Percentiles rank a stretch among this genome's conserved stretches.
phyloP scores from a whole-genome alignment of 768 basidiomycete species.

The Kwoniella bestiolae region DNA sequence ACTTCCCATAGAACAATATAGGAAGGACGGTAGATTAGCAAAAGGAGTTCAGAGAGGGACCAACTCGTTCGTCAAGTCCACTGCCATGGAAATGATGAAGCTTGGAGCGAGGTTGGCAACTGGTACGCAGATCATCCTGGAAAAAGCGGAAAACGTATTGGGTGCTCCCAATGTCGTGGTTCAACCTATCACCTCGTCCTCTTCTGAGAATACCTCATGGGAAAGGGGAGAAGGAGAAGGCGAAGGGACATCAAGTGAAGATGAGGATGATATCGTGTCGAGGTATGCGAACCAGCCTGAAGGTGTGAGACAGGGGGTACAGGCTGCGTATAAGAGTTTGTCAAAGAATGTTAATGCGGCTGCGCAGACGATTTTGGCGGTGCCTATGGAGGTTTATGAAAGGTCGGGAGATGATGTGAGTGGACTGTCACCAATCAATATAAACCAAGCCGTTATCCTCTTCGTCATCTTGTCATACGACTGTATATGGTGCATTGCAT shows the following conservation, averaged over 20 bases:
- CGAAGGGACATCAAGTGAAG: constrained; percentile 17
- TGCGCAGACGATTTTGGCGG: constrained; percentile 96
- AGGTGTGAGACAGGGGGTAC: constrained; percentile 81
- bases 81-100: constrained; percentile 93
- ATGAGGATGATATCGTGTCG: constrained; percentile 17
- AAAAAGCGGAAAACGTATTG: constrained; percentile 88
- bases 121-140: constrained; percentile 95
- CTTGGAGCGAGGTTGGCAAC: constrained; percentile 92
- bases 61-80: constrained; percentile 88
- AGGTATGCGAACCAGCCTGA: constrained; percentile 90
- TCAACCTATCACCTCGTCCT: constrained; percentile 45
- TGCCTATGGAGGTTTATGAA: constrained; percentile 99
- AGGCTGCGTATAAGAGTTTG: constrained; percentile 88
- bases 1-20: constrained; percentile 94
- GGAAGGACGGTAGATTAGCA: constrained; percentile 90
- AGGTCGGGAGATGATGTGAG: constrained; percentile 84
- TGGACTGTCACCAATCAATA: no score
- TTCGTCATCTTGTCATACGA: no score
- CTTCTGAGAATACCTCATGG: not conserved
- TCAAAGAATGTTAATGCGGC: constrained; percentile 85
- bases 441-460: no score
- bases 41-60: constrained; percentile 94
- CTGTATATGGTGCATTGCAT: no score
- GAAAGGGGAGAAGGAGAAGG: constrained; percentile 36
- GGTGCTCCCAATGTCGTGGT: constrained; percentile 77